Evolutionary conservation across 208 protist genomes (phyloP), one percentile per base, ranked within the genome.

Genomic region (Trypanosoma vivax): DNA sequence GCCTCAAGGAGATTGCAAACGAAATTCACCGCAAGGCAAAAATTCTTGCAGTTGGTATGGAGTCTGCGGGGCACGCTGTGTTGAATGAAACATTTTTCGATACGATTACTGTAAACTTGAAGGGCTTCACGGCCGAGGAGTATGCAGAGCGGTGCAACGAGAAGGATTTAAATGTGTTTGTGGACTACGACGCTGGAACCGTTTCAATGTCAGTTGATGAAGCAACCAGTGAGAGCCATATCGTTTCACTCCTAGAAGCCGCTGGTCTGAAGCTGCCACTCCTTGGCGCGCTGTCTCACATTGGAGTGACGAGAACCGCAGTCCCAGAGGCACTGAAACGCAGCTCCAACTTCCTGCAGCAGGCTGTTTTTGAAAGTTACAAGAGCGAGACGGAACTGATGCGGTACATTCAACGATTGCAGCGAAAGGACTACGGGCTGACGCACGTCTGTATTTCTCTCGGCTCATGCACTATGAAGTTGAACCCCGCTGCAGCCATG

Each of bases 391-490:
- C 65, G 28, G 92, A 98, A 60, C 65, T 99, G 53, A 85, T 98
- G 78, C 85, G 97, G 39, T 99, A 99, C 76, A 88, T 98, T 40
- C 85, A 97, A 59, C 76, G 74, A 1, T 77, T 99, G 14, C 78
- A 97, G 70, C 61, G 71, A 48, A 94, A 96, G 68, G 97, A 99
- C 70, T 70, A 98, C 19, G 89, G 89, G 9, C 73, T 99, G 5
- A 80, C 63, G 5, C 91, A 88, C 43, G 78, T 89, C 25, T 98
- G 98, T 96, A 98, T 99, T 42, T 95, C 97, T 7, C 80, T 99
- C 3, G 97, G 97, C 16, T 97, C 91, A 18, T 98, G 97, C 68
- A 99, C 97, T 3, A 99, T 99, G 97, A 99, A 99, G 75, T 86
- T 99, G 11, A 99, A 99, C 83, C 81, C 96, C 0, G 92, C 95